A percentile compares a stretch with the other conserved stretches of the same genome.
phyloP scores from a whole-genome alignment of 1,284 basidiomycete genomes.

The Ceratobasidium sp. region DNA sequence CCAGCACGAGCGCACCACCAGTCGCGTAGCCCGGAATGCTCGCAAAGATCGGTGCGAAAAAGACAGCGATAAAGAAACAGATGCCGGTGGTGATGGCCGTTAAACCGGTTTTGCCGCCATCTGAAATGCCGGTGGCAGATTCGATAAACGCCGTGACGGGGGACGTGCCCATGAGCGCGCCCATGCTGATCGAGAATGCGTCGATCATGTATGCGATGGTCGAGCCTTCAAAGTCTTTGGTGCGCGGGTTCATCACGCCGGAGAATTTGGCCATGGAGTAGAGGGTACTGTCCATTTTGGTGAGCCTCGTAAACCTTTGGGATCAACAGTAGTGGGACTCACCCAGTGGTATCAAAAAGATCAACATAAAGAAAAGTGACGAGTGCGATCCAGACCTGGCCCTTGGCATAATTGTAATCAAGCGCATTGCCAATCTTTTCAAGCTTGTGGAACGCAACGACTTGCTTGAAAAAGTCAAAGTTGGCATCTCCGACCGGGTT shows the following conservation, averaged over 20 bases:
- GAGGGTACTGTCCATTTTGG: slow-evolving; percentile 55
- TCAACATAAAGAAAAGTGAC: slow-evolving; percentile 82
- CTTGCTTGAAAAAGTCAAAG: slow-evolving; percentile 90
- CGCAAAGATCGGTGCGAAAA: slow-evolving; percentile 92
- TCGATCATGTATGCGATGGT: slow-evolving; percentile 81
- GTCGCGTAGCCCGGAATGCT: slow-evolving; percentile 91
- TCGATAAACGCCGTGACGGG: slow-evolving; percentile 92
- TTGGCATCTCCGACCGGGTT: slow-evolving; percentile 73
- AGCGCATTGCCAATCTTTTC: slow-evolving; percentile 71
- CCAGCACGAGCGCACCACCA: slow-evolving; percentile 86
- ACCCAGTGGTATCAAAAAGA: slow-evolving; percentile 72
- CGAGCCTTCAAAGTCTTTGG: slow-evolving; percentile 88
- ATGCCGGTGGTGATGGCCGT: slow-evolving; percentile 82
- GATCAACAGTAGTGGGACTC: background rate
- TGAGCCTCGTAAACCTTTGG: background rate
- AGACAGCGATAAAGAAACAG: slow-evolving; percentile 86
- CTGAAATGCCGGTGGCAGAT: slow-evolving; percentile 68
- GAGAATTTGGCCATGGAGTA: slow-evolving; percentile 95
- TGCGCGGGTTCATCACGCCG: slow-evolving; percentile 86
- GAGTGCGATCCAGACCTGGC: slow-evolving; percentile 87
- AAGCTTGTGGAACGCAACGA: slow-evolving; percentile 81
- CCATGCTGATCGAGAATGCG: slow-evolving; percentile 84
- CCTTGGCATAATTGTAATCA: slow-evolving; percentile 68
- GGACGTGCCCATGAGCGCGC: slow-evolving; percentile 85
- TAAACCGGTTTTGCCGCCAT: slow-evolving; percentile 90